Base-by-base conservation (phyloP, 2,329 filamentous ascomycete genomes). In the Saccharata proteae region DNA sequence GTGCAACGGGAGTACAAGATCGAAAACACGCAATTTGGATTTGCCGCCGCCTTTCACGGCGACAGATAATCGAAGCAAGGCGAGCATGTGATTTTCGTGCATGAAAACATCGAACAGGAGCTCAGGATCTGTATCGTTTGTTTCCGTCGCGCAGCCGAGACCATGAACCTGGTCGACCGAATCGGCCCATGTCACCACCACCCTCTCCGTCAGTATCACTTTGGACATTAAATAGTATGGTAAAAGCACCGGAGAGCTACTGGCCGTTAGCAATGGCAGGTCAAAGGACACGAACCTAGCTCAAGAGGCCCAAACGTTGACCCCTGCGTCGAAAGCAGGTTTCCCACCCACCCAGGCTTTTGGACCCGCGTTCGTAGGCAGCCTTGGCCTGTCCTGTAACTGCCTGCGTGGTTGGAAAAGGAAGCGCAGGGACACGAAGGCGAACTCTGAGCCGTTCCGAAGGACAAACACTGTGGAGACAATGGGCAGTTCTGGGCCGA, bases 291-390 rank as follows among this genome's bases (percentile, higher is more conserved):
- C 30, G 24, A 32, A 32, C 30, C 30, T 14, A 16, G 20, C n/a
- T n/a, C n/a, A n/a, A n/a, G n/a, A n/a, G n/a, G n/a, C n/a, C n/a
- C n/a, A n/a, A n/a, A n/a, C n/a, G n/a, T n/a, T n/a, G n/a, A n/a
- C n/a, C n/a, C 30, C 30, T 23, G 22, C 16, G 22, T 22, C 9
- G 10, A 16, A 2, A 17, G 30, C 30, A 26, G 30, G 30, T 14
- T 21, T n/a, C 30, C 30, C 30, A 14, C 30, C 30, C 30, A n/a
- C 30, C 30, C 30, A 32, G 30, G 30, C 30, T 32, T 32, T 19
- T 23, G 29, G 18, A 31, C 21, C 8, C n/a, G 15, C 6, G 20
- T 24, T 31, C 21, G 12, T 15, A 32, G 16, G 30, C 30, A 32
- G 30, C 30, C 30, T 26, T 32, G 30, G 13, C 30, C 24, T 20